Base-by-base conservation (phyloP, 805 yeast species). In the Candida chauliodis region DNA sequence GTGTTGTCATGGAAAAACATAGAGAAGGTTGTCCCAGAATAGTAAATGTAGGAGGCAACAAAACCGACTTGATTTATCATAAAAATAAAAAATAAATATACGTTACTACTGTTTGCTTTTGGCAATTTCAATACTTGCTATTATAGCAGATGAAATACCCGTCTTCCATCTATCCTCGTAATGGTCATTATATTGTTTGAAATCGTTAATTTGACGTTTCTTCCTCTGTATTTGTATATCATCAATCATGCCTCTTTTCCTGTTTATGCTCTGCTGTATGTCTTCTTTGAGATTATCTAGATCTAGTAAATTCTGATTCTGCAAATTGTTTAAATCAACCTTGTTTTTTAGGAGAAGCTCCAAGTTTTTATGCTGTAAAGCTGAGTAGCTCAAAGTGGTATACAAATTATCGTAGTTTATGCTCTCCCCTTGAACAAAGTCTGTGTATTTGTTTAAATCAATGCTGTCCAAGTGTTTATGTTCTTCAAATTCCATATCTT, bases 11-110 rank as follows among this genome's bases (percentile, higher is more conserved):
- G 28, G 97, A 89, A 53, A 79, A 78, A 51, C 87, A 85, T 53
- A 66, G 95, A 30, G 96, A 90, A 56, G 98, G 98, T 1, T 90
- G 98, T 63, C 97, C 97, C 1, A 75, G 81, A 49, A 78, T 90
- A 37, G 57, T 83, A 13, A 90, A 88, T 52, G 66, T 88, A 33
- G 96, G 97, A 7, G 76, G 87, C n/a, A 75, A 79, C 37, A 74
- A 78, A 52, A 69, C 80, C 4, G 95, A 84, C 48, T 65, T 71
- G 59, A 76, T 76, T 49, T 81, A 72, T 49, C 84, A 81, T 46
- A 73, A 71, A 58, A 74, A 29, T 20, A 30, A 8, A 38, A 24
- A 15, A 21, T 34, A 19, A 18, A 33, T 26, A 8, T 34, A n/a
- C 14, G n/a, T 13, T n/a, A 33, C 14, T 13, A 20, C 14, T 18